Evolutionary conservation across 768 basidiomycete genomes (phyloP), one percentile per base, ranked within the genome.

Genomic region (Saitozyma sp.): DNA sequence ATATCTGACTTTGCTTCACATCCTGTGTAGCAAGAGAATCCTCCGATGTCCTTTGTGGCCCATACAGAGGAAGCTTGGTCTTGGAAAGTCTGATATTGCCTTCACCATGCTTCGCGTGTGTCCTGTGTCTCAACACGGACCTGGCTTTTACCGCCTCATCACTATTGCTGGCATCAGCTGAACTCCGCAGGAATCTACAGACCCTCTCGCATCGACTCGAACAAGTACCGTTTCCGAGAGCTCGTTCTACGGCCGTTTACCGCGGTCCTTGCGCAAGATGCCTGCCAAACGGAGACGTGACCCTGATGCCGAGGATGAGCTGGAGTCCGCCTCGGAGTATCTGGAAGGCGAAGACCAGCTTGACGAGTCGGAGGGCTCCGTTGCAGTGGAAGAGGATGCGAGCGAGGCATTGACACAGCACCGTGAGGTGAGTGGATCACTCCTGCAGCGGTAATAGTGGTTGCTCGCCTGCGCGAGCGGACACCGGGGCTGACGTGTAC

Each of bases 331-430:
- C 45, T 11, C 13, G 6, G 50, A 45, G 9, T 37, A n/a, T 14
- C 38, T 39, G 10, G 56, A 63, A 13, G 64, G 64, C 10, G 68
- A 64, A 37, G 67, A 69, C 16, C 68, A 66, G 50, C n/a, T 63
- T 16, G 70, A 67, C 7, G 60, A 65, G 20, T 11, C 39, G 20
- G 62, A 65, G 51, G 37, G 40, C 51, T 38, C 19, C 43, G 57
- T 14, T 16, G 48, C 37, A 29, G 9, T 43, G 42, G 51, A 42
- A 16, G 56, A 19, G 19, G 17, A 37, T 6, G 17, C 39, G 29
- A 20, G 14, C 17, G 46, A 43, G 8, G 51, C 50, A 6, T 42
- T 29, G 39, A n/a, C 39, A 59, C 20, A 51, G 39, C n/a, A 50
- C 17, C 58, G 49, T 16, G 17, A 62, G 29, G 8, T 29, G 58